These are phyloP conservation scores for Cercospora beticola DNA, from an alignment of 2,329 filamentous ascomycete genomes.

Conservation along the genomic window DNA sequence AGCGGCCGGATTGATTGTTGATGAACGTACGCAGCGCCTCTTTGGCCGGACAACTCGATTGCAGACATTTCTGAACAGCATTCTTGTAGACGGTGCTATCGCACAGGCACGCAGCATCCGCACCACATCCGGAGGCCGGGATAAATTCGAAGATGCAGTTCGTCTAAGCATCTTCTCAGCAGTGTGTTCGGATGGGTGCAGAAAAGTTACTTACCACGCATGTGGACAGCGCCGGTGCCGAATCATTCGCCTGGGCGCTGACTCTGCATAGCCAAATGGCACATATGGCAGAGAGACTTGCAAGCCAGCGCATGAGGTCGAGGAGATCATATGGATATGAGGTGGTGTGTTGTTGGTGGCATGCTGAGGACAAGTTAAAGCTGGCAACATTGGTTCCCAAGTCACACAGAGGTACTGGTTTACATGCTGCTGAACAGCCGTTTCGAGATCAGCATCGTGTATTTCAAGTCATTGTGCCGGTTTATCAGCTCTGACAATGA, in stretches of 20 bases:
- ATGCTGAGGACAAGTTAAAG: not conserved
- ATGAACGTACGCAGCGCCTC: conserved; percentile 11
- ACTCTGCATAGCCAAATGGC: not conserved
- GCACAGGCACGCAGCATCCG: conserved; percentile 12
- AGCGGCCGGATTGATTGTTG: not conserved
- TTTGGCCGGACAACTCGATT: conserved; percentile 10
- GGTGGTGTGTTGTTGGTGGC: not conserved
- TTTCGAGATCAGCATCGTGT: not conserved
- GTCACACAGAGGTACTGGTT: not conserved
- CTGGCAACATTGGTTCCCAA: not conserved
- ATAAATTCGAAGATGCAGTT: conserved; percentile 8
- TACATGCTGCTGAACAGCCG: not conserved
- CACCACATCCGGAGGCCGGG: conserved; percentile 18
- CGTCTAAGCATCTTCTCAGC: conserved; percentile 4
- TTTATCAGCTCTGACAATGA: not conserved
- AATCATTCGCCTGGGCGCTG: not conserved
- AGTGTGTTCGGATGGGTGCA: not conserved
- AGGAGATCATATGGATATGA: not conserved
- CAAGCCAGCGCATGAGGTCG: not conserved
- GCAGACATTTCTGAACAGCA: conserved; percentile 8
- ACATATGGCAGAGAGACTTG: not conserved
- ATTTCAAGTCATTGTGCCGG: not conserved
- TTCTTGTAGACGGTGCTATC: not conserved
- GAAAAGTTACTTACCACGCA: conserved; percentile 1
- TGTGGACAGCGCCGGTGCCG: conserved; percentile 1